phyloP scores from a whole-genome alignment of 2,329 filamentous ascomycete species.

The Trichoderma hamatum region DNA sequence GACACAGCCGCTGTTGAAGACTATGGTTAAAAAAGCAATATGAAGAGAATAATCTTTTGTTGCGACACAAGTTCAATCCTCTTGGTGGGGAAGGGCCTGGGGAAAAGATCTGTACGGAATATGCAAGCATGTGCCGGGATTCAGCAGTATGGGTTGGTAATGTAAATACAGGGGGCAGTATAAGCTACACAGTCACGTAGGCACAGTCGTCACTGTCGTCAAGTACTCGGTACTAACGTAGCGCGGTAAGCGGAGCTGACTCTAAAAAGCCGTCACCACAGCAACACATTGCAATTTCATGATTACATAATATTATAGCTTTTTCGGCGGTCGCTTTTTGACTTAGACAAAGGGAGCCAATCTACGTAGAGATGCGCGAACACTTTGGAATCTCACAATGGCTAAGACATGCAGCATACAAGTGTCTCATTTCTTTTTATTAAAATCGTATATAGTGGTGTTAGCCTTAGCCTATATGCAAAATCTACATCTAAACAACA shows the following conservation, averaged over 20 bases:
- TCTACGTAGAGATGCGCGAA: background rate
- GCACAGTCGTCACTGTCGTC: background rate
- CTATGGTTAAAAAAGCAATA: background rate
- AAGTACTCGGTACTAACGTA: background rate
- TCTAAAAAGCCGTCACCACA: constrained; percentile 1
- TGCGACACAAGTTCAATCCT: constrained; percentile 1
- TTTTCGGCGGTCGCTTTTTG: background rate
- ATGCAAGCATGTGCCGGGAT: constrained; percentile 14
- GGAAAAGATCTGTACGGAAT: constrained; percentile 7
- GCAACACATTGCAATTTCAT: background rate
- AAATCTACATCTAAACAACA: constrained; percentile 5
- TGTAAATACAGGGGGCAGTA: constrained; percentile 6
- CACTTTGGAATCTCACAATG: background rate
- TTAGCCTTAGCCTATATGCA: background rate
- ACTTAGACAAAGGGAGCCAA: background rate
- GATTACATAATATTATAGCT: background rate
- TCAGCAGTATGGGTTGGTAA: background rate
- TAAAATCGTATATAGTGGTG: background rate
- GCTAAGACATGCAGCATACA: background rate
- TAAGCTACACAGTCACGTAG: background rate
- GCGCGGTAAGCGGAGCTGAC: background rate
- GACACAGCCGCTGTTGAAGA: background rate
- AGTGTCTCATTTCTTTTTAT: background rate
- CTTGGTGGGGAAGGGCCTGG: constrained; percentile 10
- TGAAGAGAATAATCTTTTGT: background rate